Evolutionary conservation across 2,329 filamentous ascomycete genomes (phyloP).

Genomic region (Neofusicoccum sp.): DNA sequence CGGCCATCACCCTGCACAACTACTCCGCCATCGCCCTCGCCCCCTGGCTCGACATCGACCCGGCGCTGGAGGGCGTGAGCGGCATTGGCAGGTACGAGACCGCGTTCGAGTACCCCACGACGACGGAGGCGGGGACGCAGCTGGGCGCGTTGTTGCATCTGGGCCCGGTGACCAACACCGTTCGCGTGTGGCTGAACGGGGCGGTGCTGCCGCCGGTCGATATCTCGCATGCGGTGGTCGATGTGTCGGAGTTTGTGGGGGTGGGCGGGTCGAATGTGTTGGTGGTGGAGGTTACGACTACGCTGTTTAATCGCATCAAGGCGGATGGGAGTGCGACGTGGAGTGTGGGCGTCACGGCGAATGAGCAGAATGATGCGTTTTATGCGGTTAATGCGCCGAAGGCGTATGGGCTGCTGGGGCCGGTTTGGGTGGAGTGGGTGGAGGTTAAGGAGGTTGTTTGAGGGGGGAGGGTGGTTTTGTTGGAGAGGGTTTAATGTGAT

Average conservation of each 20-base stretch:
- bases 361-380: slow-evolving; percentile 18
- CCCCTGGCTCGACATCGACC: slow-evolving; percentile 36
- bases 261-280: slow-evolving; percentile 28
- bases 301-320: slow-evolving; percentile 31
- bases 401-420: slow-evolving; percentile 21
- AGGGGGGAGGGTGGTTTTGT: neutral
- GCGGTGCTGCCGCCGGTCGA: slow-evolving; percentile 32
- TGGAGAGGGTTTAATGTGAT: too few species aligned
- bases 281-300: slow-evolving; percentile 31
- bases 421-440: slow-evolving; percentile 17
- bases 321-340: slow-evolving; percentile 20
- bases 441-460: neutral
- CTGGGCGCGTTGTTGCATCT: slow-evolving; percentile 27
- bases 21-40: slow-evolving; percentile 27
- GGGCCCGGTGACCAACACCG: slow-evolving; percentile 30
- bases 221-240: slow-evolving; percentile 25
- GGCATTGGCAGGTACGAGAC: slow-evolving; percentile 38
- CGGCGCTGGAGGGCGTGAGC: slow-evolving; percentile 29
- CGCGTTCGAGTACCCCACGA: slow-evolving; percentile 28
- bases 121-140: slow-evolving; percentile 15
- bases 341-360: slow-evolving; percentile 21
- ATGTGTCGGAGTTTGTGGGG: slow-evolving; percentile 25
- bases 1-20: slow-evolving; percentile 27
- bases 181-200: slow-evolving; percentile 31
- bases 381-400: slow-evolving; percentile 18